Evolutionary conservation across 1,284 basidiomycete genomes (phyloP).

Genomic region (Tilletia indica): DNA sequence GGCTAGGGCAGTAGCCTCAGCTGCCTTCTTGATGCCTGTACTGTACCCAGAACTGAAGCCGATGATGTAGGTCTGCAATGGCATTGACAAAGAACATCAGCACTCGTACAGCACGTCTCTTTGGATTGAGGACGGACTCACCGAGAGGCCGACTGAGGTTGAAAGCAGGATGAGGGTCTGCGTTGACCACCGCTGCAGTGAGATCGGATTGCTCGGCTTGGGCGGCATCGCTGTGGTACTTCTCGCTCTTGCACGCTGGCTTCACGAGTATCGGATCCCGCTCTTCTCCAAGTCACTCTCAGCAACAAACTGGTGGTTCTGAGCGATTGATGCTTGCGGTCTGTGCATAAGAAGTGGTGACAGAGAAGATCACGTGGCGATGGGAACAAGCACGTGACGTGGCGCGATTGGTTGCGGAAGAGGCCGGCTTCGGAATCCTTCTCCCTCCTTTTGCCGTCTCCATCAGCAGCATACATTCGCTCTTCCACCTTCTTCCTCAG

Average conservation of each 20-base stretch:
- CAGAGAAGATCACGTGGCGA: too few species aligned
- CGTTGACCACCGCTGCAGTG: slow-evolving; percentile 33
- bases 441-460: not conserved
- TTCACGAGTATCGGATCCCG: too few species aligned
- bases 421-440: too few species aligned
- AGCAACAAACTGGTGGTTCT: too few species aligned
- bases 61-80: not conserved
- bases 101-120: not conserved
- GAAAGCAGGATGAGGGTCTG: slow-evolving; percentile 34
- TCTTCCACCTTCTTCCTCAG: not conserved
- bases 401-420: too few species aligned
- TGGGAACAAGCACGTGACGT: not conserved
- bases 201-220: not conserved
- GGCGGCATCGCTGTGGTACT: too few species aligned
- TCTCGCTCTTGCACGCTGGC: too few species aligned
- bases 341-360: too few species aligned
- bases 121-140: not conserved
- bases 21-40: not conserved
- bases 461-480: not conserved
- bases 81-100: not conserved
- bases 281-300: too few species aligned
- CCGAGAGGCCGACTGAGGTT: slow-evolving; percentile 26
- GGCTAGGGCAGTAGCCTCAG: not conserved
- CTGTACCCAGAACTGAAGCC: slow-evolving; percentile 7
- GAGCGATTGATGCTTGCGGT: too few species aligned